Conservation (phyloP, 257 asterid species). For the Gentiana dahurica region DNA sequence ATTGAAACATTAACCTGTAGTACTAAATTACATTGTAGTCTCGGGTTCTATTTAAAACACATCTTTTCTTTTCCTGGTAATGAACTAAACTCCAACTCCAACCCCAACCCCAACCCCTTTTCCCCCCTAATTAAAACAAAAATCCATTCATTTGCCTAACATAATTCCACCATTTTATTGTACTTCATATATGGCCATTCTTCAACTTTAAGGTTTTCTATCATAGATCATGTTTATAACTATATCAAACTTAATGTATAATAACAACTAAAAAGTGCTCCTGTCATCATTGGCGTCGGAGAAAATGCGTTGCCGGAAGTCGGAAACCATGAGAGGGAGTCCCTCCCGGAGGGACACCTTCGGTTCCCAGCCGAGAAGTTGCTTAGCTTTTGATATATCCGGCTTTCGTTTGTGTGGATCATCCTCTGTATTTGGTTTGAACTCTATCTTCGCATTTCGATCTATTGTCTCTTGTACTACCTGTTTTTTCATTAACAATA, state of each 20-base stretch:
- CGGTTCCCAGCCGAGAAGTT: slow-evolving; percentile 75
- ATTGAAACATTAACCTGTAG: too few relatives aligned
- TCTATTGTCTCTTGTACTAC: slow-evolving; percentile 80
- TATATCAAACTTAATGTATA: slow-evolving; percentile 1
- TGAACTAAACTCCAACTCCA: too few relatives aligned
- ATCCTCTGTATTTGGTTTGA: slow-evolving; percentile 66
- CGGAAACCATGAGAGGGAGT: slow-evolving; percentile 70
- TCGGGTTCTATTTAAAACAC: too few relatives aligned
- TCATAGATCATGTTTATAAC: too few relatives aligned
- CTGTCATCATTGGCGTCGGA: slow-evolving; percentile 29
- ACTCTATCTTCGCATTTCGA: slow-evolving; percentile 66
- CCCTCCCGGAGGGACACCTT: slow-evolving; percentile 59
- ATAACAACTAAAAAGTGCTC: slow-evolving; percentile 3
- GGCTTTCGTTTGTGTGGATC: slow-evolving; percentile 92
- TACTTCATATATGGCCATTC: background rate
- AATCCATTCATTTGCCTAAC: background rate
- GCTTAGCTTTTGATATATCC: slow-evolving; percentile 69
- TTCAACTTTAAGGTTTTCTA: slow-evolving; percentile 1
- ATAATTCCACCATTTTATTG: background rate
- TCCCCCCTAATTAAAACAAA: background rate
- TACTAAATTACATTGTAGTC: too few relatives aligned
- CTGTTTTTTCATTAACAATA: slow-evolving; percentile 15
- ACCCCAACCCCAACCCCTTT: background rate
- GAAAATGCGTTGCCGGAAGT: slow-evolving; percentile 59
- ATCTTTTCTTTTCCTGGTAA: too few relatives aligned